phyloP scores from a whole-genome alignment of 257 asterid genomes.

The Ligustrum vulgare region DNA sequence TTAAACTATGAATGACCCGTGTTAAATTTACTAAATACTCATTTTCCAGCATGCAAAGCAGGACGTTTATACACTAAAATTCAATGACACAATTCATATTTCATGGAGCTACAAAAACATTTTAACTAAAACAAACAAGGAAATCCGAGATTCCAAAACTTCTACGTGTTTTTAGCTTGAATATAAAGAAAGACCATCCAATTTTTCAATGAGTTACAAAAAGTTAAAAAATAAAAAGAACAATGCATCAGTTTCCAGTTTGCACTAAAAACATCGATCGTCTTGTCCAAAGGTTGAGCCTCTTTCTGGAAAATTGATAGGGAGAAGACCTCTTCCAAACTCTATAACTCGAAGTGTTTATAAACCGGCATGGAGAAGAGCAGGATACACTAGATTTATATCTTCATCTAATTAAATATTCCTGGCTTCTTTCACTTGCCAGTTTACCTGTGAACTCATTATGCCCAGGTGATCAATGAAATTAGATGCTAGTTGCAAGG shows the following conservation, averaged over 20 bases:
- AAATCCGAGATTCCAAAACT: background rate
- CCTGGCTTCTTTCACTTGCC: conserved; percentile 1
- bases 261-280: background rate
- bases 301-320: background rate
- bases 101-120: background rate
- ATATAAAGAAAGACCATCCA: background rate
- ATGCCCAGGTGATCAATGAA: background rate
- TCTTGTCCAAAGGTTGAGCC: background rate
- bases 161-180: background rate
- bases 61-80: background rate
- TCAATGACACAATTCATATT: background rate
- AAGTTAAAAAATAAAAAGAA: background rate
- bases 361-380: conserved; percentile 4
- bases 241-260: background rate
- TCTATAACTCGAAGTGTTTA: background rate
- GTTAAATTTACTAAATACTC: background rate
- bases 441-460: background rate
- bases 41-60: background rate
- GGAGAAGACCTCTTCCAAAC: background rate
- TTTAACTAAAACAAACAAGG: background rate
- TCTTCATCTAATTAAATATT: conserved; percentile 3
- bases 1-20: background rate
- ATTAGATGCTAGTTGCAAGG: background rate
- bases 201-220: background rate
- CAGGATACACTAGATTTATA: background rate